A percentile compares a stretch with the other conserved stretches of the same genome.
These are phyloP conservation scores for Ustilago vetiveriae DNA, from an alignment of 1,284 basidiomycete species.

Conservation along the genomic window DNA sequence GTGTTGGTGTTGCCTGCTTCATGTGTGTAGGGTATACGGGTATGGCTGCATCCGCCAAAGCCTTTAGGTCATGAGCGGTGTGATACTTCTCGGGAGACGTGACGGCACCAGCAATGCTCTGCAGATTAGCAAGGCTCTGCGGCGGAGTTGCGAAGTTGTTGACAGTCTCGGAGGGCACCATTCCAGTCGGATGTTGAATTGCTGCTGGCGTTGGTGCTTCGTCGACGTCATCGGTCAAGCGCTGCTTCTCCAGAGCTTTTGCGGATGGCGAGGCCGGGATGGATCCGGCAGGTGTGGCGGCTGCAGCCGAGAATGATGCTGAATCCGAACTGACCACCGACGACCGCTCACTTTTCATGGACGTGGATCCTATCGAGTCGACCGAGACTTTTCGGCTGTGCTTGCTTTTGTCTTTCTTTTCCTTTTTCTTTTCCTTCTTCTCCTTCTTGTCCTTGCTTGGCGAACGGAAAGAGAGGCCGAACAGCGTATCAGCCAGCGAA, in stretches of 20 bases:
- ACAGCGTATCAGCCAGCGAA: constrained; percentile 62
- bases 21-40: constrained; percentile 23
- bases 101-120: constrained; percentile 13
- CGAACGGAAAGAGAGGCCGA: constrained; percentile 45
- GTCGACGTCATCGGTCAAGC: constrained; percentile 1
- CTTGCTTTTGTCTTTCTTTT: constrained; percentile 44
- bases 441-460: constrained; percentile 43
- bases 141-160: constrained; percentile 29
- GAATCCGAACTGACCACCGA: constrained; percentile 10
- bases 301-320: constrained; percentile 8
- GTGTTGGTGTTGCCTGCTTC: background rate
- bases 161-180: constrained; percentile 25
- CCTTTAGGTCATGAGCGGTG: constrained; percentile 43
- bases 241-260: constrained; percentile 35
- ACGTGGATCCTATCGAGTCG: constrained; percentile 29
- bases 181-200: background rate
- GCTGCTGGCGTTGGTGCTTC: background rate
- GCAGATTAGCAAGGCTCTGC: constrained; percentile 41
- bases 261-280: constrained; percentile 20
- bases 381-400: constrained; percentile 29
- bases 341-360: constrained; percentile 29
- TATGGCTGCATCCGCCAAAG: constrained; percentile 21
- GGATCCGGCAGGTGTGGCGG: constrained; percentile 1
- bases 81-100: constrained; percentile 35
- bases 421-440: constrained; percentile 38